These are phyloP conservation scores for Monosporascus sp. DNA, from an alignment of 2,329 filamentous ascomycete species.

Conservation along the genomic window DNA sequence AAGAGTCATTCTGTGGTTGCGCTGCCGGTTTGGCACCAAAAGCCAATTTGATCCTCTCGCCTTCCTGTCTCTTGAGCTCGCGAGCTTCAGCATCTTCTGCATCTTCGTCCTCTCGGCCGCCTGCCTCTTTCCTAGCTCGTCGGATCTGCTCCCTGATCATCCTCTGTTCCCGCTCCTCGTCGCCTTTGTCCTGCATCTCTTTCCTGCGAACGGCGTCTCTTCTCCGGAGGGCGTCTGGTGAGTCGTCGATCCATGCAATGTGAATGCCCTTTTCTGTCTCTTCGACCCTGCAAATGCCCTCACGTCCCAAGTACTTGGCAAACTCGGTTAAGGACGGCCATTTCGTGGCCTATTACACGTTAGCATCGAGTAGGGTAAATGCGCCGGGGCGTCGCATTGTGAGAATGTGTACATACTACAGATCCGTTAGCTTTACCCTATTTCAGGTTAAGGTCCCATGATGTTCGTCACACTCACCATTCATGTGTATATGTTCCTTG, in stretches of 20 bases:
- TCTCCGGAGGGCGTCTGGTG: conserved; percentile 73
- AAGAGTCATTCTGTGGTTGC: conserved; percentile 12
- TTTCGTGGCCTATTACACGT: conserved; percentile 53
- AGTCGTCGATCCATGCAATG: conserved; percentile 88
- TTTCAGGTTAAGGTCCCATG: background rate
- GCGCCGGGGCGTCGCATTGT: no score
- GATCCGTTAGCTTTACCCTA: background rate
- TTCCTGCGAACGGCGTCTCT: conserved; percentile 77
- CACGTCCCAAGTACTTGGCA: conserved; percentile 76
- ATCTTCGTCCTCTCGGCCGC: conserved; percentile 35
- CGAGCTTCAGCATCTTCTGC: conserved; percentile 35
- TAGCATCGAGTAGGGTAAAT: no score
- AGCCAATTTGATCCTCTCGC: conserved; percentile 70
- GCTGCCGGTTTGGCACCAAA: conserved; percentile 46
- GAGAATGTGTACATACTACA: background rate
- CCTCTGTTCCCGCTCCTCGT: conserved; percentile 82
- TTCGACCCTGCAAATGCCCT: conserved; percentile 85
- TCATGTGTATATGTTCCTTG: conserved; percentile 89
- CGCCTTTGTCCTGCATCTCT: conserved; percentile 82
- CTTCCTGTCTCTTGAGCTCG: conserved; percentile 56
- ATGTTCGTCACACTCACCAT: conserved; percentile 29
- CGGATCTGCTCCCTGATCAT: conserved; percentile 80
- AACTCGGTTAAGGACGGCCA: conserved; percentile 89
- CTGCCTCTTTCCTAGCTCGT: conserved; percentile 56
- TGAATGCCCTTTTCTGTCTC: conserved; percentile 82